These are phyloP conservation scores for Cryptococcus deneoformans DNA, from an alignment of 1,284 basidiomycete species.

Conservation along the genomic window DNA sequence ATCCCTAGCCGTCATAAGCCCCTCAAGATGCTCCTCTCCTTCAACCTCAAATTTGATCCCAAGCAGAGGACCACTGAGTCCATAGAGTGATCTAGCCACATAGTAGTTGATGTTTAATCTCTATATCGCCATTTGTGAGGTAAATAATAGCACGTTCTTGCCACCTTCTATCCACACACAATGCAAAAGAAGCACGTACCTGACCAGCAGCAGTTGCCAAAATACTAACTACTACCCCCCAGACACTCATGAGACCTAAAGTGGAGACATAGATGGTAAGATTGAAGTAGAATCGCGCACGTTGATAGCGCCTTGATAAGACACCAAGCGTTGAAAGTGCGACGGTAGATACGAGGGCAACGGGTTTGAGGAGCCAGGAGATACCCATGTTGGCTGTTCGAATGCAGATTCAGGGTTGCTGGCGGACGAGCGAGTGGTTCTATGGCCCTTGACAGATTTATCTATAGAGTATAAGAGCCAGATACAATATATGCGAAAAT, in stretches of 20 bases:
- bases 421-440: too few species aligned
- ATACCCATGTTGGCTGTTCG: slow-evolving; percentile 9
- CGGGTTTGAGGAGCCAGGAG: slow-evolving; percentile 40
- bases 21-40: slow-evolving; percentile 72
- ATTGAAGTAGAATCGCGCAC: slow-evolving; percentile 60
- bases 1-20: slow-evolving; percentile 56
- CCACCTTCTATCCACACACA: not conserved
- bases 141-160: slow-evolving; percentile 4
- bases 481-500: too few species aligned
- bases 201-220: slow-evolving; percentile 66
- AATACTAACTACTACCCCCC: slow-evolving; percentile 68
- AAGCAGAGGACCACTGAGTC: slow-evolving; percentile 62
- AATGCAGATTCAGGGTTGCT: too few species aligned
- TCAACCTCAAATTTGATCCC: slow-evolving; percentile 76
- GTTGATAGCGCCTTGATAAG: slow-evolving; percentile 34
- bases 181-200: slow-evolving; percentile 24
- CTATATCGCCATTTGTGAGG: slow-evolving; percentile 23
- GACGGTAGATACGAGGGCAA: slow-evolving; percentile 42
- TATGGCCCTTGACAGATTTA: too few species aligned
- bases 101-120: slow-evolving; percentile 81
- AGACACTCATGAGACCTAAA: slow-evolving; percentile 68
- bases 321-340: slow-evolving; percentile 41
- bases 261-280: slow-evolving; percentile 70
- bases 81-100: slow-evolving; percentile 83
- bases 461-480: too few species aligned